Base-by-base conservation (phyloP, 805 yeast genomes). In the Suhomyces prunicola region DNA sequence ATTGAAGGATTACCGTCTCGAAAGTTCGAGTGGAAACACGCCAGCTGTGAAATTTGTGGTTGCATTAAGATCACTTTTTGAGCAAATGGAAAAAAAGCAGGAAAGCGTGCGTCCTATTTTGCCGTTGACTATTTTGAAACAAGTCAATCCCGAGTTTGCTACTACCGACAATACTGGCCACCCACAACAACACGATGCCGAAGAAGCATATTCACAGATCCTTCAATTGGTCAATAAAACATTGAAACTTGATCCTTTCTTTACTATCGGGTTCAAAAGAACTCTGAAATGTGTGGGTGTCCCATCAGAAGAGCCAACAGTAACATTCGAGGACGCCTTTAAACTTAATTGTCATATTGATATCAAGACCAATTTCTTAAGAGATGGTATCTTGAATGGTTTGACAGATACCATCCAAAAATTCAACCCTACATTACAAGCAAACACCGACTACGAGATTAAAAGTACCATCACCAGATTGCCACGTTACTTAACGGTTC, bases 101-200 rank as follows among this genome's bases (percentile, higher is more conserved):
- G 73, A 71, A 47, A 68, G 60, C n/a, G 81, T 87, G 48, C 80
- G 83, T 51, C 98, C 98, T 17, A 68, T 83, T 44, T 74, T 83
- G 42, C 81, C 93, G 54, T 73, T 94, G 56, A 76, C 83, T 36
- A 73, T 82, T 29, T 74, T 89, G 59, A 84, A 97, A 67, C 73
- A 77, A 47, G 72, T 76, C 15, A 88, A 83, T 65, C 97, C 98
- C 1, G 98, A 94, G 71, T 94, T 94, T 70, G 88, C 87, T 44
- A 97, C 93, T 67, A 82, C 84, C 55, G 87, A 83, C 55, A 72
- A 74, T 27, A 70, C 64, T 47, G 97, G 97, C 1, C 72, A 79
- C 52, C 88, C 81, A 66, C 91, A 90, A 70, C 99, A 94, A 73
- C 99, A 94, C 72, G 99, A 94, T 74, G 99, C 99, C 0, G 99